Evolutionary conservation across 371 early-diverging fungal species (phyloP), one percentile per base, ranked within the genome.

Genomic region (Thermomucor indicae-seudaticae): DNA sequence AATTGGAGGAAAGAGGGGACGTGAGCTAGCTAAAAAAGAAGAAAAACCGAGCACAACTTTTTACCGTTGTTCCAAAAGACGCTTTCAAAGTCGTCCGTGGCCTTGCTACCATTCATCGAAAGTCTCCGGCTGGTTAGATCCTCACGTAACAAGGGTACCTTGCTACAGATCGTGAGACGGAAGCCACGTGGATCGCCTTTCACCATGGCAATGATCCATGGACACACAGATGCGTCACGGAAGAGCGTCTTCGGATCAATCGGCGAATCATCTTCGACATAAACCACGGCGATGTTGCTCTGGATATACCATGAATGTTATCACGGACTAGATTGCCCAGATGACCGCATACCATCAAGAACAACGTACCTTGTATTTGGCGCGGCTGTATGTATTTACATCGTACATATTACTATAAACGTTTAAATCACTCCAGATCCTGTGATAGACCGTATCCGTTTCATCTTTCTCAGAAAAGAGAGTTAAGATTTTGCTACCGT

Each of bases 31-130:
- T 22, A 5, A 40, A 30, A 30, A 16, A 45, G 35, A 17, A 38
- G 4, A 41, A 6, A 27, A n/a, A n/a, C n/a, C n/a, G n/a, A n/a
- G n/a, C n/a, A n/a, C n/a, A n/a, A n/a, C n/a, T n/a, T n/a, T 50
- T 45, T 58, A 68, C 75, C 24, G 40, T 76, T 76, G 41, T 70
- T 70, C 77, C 77, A 76, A 49, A 76, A 72, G 11, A 72, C 53
- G 28, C 62, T 55, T 38, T 67, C 66, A 49, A 76, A 76, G 17
- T 54, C 49, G 22, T 59, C 50, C 1, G 70, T 50, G n/a, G n/a
- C n/a, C 23, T 56, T 54, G 25, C 39, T 40, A 19, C 42, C 49
- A 12, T 22, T 17, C 8, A 19, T 11, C 19, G 47, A 12, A 31
- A 12, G 23, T 31, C 20, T 14, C 37, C 14, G 16, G 19, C 35